Evolutionary conservation across 192 early-diverging fungal species (phyloP), one percentile per base, ranked within the genome.

Genomic region (Phycomyces blakesleeanus): DNA sequence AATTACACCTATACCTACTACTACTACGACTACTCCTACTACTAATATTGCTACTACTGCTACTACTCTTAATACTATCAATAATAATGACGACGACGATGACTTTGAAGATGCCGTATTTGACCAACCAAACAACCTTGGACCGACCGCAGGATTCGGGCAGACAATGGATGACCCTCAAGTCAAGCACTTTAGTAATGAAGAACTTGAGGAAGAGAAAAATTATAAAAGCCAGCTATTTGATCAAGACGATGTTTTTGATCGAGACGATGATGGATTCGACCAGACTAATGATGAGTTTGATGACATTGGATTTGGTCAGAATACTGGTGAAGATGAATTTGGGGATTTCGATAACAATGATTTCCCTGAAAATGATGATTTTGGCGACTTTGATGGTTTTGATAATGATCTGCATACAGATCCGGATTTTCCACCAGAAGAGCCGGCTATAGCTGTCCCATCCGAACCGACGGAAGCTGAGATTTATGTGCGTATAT

Each of bases 321-420:
- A 39, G 25, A 27, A 18, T 18, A 22, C 22, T 51, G 27, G 42
- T 8, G 38, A 65, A 55, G 67, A 56, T 25, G 67, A 63, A 0
- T 62, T 72, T 72, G 59, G 58, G 5, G 63, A 59, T 14, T 62
- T 63, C 15, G 58, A 59, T 26, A 34, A 20, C n/a, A n/a, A n/a
- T 8, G 39, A 41, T 29, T 38, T 42, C 20, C 25, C 39, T 42
- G 62, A 55, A 20, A 63, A 73, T 10, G 70, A 72, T n/a, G 70
- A 66, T 9, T 73, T 73, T 68, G 71, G 71, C 12, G 68, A 71
- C 38, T 75, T 75, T 67, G 73, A 59, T 12, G 64, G 67, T 3
- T 71, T 76, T 59, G 65, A 55, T 24, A 63, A 59, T 24, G 50
- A 22, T 18, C 12, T 7, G 47, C 21, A 59, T 0, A 21, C 34